Percentiles rank a stretch among this genome's conserved stretches.
phyloP scores from a whole-genome alignment of 1,284 basidiomycete genomes.

The Cyathus pygmaeus region DNA sequence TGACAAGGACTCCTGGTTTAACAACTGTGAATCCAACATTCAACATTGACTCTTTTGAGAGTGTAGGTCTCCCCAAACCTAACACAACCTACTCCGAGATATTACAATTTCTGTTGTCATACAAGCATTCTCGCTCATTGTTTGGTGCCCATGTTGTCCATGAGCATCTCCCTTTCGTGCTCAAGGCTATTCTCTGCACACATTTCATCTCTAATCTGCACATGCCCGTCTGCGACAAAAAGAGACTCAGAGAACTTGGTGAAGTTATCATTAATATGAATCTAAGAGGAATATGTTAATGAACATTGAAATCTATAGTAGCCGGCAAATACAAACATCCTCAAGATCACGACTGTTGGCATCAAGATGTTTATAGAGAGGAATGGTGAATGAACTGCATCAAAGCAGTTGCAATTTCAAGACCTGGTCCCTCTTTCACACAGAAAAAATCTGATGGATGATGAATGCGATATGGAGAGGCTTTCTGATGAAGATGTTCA shows the following conservation, averaged over 20 bases:
- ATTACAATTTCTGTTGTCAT: slow-evolving; percentile 95
- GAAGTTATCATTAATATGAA: slow-evolving; percentile 99
- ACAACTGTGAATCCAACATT: slow-evolving; percentile 95
- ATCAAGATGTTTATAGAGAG: slow-evolving; percentile 96
- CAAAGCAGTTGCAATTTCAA: slow-evolving; percentile 98
- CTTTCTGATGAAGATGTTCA: slow-evolving; percentile 93
- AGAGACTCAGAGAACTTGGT: slow-evolving; percentile 98
- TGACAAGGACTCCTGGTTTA: slow-evolving; percentile 93
- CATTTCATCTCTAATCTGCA: slow-evolving; percentile 91
- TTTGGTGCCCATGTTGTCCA: slow-evolving; percentile 99
- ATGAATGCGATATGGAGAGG: slow-evolving; percentile 82
- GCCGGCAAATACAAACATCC: slow-evolving; percentile 76
- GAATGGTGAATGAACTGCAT: slow-evolving; percentile 99
- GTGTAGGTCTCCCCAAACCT: slow-evolving; percentile 95
- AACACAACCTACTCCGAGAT: slow-evolving; percentile 99
- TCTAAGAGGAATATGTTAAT: slow-evolving; percentile 54
- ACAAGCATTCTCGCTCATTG: slow-evolving; percentile 95
- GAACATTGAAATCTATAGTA: too few species aligned
- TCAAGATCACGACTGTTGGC: slow-evolving; percentile 97
- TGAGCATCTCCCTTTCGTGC: slow-evolving; percentile 96
- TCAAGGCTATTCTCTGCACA: slow-evolving; percentile 92
- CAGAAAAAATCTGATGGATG: slow-evolving; percentile 87
- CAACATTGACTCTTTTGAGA: slow-evolving; percentile 95
- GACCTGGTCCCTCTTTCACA: slow-evolving; percentile 94
- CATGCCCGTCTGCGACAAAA: slow-evolving; percentile 97